phyloP scores from a whole-genome alignment of 1,139 yeast genomes.

The Candida tetrigidarum region DNA sequence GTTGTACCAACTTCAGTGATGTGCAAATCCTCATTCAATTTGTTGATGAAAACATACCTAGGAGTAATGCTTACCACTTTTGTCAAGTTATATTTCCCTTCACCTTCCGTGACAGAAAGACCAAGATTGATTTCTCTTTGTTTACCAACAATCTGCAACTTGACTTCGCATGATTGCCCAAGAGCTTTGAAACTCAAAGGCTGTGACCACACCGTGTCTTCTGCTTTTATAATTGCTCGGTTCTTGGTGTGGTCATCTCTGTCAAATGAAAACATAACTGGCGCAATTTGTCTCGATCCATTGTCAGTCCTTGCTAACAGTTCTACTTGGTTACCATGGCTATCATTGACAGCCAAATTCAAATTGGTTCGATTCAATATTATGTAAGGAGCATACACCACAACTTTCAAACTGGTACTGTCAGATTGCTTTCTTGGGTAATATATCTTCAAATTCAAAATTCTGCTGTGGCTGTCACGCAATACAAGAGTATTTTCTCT shows the following conservation, averaged over 20 bases:
- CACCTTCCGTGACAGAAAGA: constrained; percentile 78
- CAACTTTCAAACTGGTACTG: constrained; percentile 61
- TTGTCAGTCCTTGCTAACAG: constrained; percentile 30
- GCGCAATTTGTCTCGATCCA: constrained; percentile 39
- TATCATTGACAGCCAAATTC: constrained; percentile 62
- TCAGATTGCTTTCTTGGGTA: constrained; percentile 53
- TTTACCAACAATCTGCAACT: constrained; percentile 58
- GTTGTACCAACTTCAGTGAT: constrained; percentile 74
- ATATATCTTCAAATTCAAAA: constrained; percentile 63
- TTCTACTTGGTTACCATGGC: constrained; percentile 55
- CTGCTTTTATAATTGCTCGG: constrained; percentile 70
- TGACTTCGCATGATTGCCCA: constrained; percentile 77
- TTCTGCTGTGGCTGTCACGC: constrained; percentile 26
- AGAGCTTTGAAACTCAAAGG: constrained; percentile 88
- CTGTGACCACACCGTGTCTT: constrained; percentile 74
- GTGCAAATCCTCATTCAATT: constrained; percentile 57
- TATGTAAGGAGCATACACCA: constrained; percentile 84
- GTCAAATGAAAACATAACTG: constrained; percentile 87
- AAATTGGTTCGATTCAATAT: constrained; percentile 80
- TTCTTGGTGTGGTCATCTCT: constrained; percentile 59
- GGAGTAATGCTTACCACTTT: constrained; percentile 85
- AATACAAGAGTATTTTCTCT: constrained; percentile 57
- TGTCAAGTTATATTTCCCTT: constrained; percentile 77
- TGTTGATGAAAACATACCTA: constrained; percentile 74
- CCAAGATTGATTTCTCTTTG: constrained; percentile 80